A percentile compares a stretch with the other conserved stretches of the same genome.
Evolutionary conservation across 768 basidiomycete species (phyloP).

Genomic region (Kwoniella shandongensis): DNA sequence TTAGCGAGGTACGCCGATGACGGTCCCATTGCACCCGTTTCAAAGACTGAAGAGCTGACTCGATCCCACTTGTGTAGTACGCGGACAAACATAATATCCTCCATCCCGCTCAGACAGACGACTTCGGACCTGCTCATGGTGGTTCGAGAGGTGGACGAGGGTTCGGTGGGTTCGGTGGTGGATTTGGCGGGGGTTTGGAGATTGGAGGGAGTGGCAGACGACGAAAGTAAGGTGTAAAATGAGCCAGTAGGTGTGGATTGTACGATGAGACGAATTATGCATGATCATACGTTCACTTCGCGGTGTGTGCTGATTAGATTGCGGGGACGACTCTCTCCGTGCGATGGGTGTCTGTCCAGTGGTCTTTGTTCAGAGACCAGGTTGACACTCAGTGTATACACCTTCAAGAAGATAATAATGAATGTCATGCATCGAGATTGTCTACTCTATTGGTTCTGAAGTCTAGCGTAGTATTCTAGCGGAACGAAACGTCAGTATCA

Average conservation of each 20-base stretch:
- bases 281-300: too few species aligned
- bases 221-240: neutral
- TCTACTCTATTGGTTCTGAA: constrained; percentile 3
- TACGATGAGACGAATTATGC: too few species aligned
- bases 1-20: constrained; percentile 86
- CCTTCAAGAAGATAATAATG: too few species aligned
- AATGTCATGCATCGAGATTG: neutral
- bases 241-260: too few species aligned
- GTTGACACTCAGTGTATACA: too few species aligned
- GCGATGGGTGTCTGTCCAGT: too few species aligned
- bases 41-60: neutral
- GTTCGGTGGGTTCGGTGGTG: constrained; percentile 4
- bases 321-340: too few species aligned
- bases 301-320: too few species aligned
- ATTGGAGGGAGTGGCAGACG: neutral
- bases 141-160: constrained; percentile 11
- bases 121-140: constrained; percentile 4
- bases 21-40: neutral
- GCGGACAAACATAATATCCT: constrained; percentile 25
- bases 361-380: too few species aligned
- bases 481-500: neutral
- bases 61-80: too few species aligned
- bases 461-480: constrained; percentile 26
- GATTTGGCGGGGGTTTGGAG: too few species aligned
- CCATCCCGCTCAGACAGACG: constrained; percentile 13